Conservation (phyloP, 2,329 filamentous ascomycete species). For the Diplodia corticola region DNA sequence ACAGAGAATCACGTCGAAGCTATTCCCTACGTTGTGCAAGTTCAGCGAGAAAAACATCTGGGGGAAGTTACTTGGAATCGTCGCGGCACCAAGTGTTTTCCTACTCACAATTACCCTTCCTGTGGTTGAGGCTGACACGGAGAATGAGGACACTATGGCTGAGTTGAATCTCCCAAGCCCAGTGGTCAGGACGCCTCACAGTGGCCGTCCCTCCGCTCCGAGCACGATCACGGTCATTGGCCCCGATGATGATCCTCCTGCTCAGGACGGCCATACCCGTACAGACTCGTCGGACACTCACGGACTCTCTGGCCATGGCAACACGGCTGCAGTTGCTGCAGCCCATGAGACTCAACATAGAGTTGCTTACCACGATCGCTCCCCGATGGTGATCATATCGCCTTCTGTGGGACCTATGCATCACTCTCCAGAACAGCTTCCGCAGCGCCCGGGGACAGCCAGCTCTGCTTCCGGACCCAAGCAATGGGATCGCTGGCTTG, state of each 20-base stretch:
- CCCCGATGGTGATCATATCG: slow-evolving; percentile 27
- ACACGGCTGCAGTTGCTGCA: slow-evolving; percentile 12
- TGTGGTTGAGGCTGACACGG: slow-evolving; percentile 72
- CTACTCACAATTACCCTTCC: slow-evolving; percentile 86
- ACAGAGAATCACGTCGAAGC: slow-evolving; percentile 66
- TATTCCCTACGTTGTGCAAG: slow-evolving; percentile 83
- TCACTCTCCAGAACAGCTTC: slow-evolving; percentile 40
- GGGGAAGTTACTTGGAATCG: slow-evolving; percentile 77
- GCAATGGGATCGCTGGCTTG: slow-evolving; percentile 89
- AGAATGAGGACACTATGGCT: slow-evolving; percentile 34
- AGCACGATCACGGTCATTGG: slow-evolving; percentile 24
- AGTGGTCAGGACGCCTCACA: neutral
- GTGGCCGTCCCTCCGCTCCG: slow-evolving; percentile 1
- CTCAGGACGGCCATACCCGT: neutral
- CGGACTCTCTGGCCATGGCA: slow-evolving; percentile 6
- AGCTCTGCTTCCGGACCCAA: slow-evolving; percentile 34
- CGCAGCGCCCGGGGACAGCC: slow-evolving; percentile 23
- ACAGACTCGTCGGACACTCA: neutral
- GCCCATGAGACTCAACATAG: slow-evolving; percentile 3
- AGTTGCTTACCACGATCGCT: slow-evolving; percentile 19
- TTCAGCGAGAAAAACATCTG: slow-evolving; percentile 83
- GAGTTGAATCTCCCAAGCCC: slow-evolving; percentile 35
- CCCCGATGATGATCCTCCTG: slow-evolving; percentile 14
- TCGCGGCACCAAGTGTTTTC: slow-evolving; percentile 89
- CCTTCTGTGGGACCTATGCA: slow-evolving; percentile 37